These are phyloP conservation scores for Maudiozyma bulderi DNA, from an alignment of 805 yeast species.

Conservation along the genomic window DNA sequence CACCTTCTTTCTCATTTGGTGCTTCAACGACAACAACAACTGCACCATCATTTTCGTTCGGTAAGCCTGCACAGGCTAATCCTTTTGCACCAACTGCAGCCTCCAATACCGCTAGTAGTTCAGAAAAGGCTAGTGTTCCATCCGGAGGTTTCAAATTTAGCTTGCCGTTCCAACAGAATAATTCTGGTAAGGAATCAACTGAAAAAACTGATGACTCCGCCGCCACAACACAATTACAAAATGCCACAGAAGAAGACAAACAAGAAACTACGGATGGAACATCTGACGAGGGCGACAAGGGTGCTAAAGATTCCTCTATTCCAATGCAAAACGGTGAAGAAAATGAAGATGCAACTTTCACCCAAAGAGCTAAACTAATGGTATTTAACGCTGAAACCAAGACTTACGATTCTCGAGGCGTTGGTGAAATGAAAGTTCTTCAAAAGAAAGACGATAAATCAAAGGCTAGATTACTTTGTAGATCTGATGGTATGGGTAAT, in stretches of 20 bases:
- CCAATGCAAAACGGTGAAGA: slow-evolving; percentile 76
- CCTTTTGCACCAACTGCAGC: slow-evolving; percentile 8
- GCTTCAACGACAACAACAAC: background rate
- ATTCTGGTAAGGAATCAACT: slow-evolving; percentile 3
- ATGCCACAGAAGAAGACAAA: background rate
- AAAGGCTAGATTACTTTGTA: slow-evolving; percentile 61
- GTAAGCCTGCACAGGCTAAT: slow-evolving; percentile 6
- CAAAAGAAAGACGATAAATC: slow-evolving; percentile 44
- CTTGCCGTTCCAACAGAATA: slow-evolving; percentile 26
- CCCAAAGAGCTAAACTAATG: slow-evolving; percentile 65
- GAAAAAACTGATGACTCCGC: slow-evolving; percentile 1
- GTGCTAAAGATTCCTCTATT: slow-evolving; percentile 29
- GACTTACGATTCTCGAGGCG: slow-evolving; percentile 54
- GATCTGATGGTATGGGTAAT: slow-evolving; percentile 85
- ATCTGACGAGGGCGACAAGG: background rate
- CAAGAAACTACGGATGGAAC: background rate
- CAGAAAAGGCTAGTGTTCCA: slow-evolving; percentile 7
- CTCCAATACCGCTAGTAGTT: slow-evolving; percentile 9
- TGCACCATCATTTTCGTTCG: slow-evolving; percentile 12
- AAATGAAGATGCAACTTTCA: slow-evolving; percentile 53
- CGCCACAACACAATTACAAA: too few relatives aligned
- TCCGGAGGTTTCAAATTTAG: slow-evolving; percentile 28
- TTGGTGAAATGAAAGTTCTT: slow-evolving; percentile 74
- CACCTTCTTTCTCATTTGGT: slow-evolving; percentile 15
- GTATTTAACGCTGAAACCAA: slow-evolving; percentile 45